Evolutionary conservation across 192 early-diverging fungal genomes (phyloP).

Genomic region (Gigaspora rosea): DNA sequence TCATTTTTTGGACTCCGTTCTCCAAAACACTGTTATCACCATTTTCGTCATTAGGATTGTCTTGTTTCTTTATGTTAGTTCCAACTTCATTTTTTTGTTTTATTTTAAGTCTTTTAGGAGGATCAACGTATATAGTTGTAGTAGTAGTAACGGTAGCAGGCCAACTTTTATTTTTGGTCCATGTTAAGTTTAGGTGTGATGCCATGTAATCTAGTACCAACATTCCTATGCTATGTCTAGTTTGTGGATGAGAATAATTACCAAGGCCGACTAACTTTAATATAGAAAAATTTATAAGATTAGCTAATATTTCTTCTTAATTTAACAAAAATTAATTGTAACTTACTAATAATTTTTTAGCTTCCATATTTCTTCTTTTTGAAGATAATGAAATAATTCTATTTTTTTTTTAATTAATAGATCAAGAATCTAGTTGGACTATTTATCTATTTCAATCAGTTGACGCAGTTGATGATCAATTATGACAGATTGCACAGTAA

Average conservation of each 20-base stretch:
- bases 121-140: conserved; percentile 29
- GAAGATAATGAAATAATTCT: too few relatives aligned
- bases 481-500: too few relatives aligned
- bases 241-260: conserved; percentile 64
- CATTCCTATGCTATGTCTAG: conserved; percentile 76
- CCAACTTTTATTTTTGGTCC: conserved; percentile 42
- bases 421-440: too few relatives aligned
- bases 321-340: too few relatives aligned
- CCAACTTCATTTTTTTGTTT: background rate
- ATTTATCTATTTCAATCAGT: too few relatives aligned
- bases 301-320: too few relatives aligned
- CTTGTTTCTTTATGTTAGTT: background rate
- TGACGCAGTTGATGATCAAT: too few relatives aligned
- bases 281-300: conserved; percentile 24
- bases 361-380: background rate
- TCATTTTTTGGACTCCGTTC: too few relatives aligned
- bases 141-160: conserved; percentile 36
- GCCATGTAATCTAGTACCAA: conserved; percentile 62
- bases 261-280: conserved; percentile 76
- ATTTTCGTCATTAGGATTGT: background rate
- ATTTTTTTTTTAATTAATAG: background rate
- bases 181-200: conserved; percentile 43
- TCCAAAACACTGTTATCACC: background rate
- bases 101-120: background rate
- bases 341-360: too few relatives aligned